Evolutionary conservation across 441 rosid species (phyloP).

Genomic region (Gossypium schwendimanii): DNA sequence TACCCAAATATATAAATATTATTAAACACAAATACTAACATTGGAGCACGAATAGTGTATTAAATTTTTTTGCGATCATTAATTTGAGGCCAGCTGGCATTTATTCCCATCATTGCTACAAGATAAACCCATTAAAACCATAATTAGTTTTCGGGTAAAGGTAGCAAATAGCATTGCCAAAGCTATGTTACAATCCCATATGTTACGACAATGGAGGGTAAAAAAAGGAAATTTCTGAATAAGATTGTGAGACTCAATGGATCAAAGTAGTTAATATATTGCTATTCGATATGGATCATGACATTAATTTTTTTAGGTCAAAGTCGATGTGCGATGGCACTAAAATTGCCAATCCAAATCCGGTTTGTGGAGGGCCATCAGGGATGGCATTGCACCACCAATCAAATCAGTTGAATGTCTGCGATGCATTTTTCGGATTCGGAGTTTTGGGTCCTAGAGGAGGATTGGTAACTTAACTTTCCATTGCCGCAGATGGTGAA

Average conservation of each 20-base stretch:
- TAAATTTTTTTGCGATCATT: too few species aligned
- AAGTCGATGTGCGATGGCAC: not conserved
- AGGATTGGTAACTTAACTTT: not conserved
- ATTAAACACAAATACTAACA: too few species aligned
- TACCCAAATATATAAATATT: too few species aligned
- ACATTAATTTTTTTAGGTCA: not conserved
- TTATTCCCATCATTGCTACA: too few species aligned
- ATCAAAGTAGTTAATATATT: too few species aligned
- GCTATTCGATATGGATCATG: too few species aligned
- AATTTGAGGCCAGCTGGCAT: too few species aligned
- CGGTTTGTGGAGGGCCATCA: not conserved
- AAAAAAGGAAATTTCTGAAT: too few species aligned
- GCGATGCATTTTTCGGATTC: not conserved
- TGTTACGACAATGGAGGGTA: too few species aligned
- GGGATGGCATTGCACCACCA: constrained; percentile 3
- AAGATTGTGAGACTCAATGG: too few species aligned
- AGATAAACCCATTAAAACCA: not conserved
- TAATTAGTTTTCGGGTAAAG: not conserved
- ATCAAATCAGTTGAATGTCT: not conserved
- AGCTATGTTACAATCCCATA: not conserved
- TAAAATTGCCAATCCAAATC: not conserved
- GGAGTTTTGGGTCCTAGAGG: not conserved
- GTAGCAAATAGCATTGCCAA: not conserved
- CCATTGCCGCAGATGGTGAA: not conserved
- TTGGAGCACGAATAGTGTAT: too few species aligned